Evolutionary conservation across 441 rosid genomes (phyloP).

Genomic region (Cnidoscolus chayamansa): DNA sequence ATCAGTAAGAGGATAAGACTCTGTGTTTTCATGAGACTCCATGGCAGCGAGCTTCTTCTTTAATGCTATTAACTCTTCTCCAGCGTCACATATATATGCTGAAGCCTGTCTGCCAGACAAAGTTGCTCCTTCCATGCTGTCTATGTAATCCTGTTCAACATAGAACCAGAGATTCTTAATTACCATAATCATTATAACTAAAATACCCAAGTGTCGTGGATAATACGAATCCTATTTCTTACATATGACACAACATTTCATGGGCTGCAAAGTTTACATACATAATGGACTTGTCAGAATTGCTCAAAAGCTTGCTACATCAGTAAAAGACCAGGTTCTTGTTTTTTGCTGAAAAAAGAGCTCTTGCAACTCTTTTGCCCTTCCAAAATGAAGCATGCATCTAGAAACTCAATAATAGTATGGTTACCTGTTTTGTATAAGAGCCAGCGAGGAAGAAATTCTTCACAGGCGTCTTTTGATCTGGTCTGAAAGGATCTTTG

Average conservation of each 20-base stretch:
- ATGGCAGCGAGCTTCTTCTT: constrained; percentile 47
- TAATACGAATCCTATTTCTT: too few species aligned
- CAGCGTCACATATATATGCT: constrained; percentile 72
- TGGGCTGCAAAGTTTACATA: too few species aligned
- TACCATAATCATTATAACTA: neutral
- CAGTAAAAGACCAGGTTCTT: neutral
- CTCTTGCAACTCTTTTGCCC: neutral
- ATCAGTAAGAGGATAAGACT: constrained; percentile 34
- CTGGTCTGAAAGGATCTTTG: constrained; percentile 92
- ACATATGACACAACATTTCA: too few species aligned
- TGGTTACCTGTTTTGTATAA: constrained; percentile 80
- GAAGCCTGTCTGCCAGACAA: constrained; percentile 90
- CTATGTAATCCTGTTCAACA: constrained; percentile 78
- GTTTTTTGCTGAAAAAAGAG: neutral
- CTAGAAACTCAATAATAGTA: neutral
- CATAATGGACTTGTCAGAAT: too few species aligned
- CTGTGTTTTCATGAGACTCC: constrained; percentile 32
- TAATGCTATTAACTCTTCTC: constrained; percentile 71
- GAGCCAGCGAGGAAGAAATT: constrained; percentile 96
- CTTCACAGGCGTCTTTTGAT: constrained; percentile 86
- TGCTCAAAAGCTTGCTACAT: neutral
- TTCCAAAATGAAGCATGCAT: neutral
- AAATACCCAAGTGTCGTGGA: neutral
- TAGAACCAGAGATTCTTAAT: neutral
- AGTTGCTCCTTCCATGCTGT: constrained; percentile 98